Conservation (phyloP, 495 filamentous ascomycete genomes). For the Trichoderma virens region DNA sequence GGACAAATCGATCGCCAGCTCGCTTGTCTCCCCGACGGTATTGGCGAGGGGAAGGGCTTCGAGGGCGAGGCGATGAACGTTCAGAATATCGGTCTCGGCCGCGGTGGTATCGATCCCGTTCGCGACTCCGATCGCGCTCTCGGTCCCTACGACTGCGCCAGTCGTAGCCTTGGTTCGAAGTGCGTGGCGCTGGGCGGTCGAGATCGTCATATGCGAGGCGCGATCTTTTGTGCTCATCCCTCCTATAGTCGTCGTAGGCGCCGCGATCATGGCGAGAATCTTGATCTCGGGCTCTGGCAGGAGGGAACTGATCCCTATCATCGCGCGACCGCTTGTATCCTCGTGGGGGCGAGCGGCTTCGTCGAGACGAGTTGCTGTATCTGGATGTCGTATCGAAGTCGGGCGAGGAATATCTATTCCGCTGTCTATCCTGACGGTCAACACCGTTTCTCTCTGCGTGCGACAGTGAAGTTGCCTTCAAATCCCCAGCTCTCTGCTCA, state of each 20-base stretch:
- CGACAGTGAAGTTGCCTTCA: constrained; percentile 50
- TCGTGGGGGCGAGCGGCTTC: constrained; percentile 40
- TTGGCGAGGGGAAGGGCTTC: constrained; percentile 57
- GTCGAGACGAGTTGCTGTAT: constrained; percentile 48
- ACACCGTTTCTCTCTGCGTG: constrained; percentile 46
- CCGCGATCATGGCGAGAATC: constrained; percentile 53
- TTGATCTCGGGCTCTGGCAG: constrained; percentile 36
- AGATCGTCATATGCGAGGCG: constrained; percentile 54
- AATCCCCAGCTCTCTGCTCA: constrained; percentile 57
- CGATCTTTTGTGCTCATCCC: constrained; percentile 20
- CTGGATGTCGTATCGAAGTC: constrained; percentile 68
- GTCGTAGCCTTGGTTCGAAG: constrained; percentile 23
- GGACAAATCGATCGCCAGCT: constrained; percentile 28
- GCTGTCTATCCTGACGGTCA: constrained; percentile 62
- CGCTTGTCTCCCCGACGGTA: constrained; percentile 35
- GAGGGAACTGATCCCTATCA: constrained; percentile 47
- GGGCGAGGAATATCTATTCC: constrained; percentile 58
- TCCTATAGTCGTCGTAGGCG: constrained; percentile 45
- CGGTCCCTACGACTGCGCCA: constrained; percentile 15
- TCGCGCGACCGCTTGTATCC: constrained; percentile 64
- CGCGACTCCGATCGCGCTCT: constrained; percentile 20
- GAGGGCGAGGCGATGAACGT: constrained; percentile 58
- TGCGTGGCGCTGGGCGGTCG: constrained; percentile 50
- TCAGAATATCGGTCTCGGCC: constrained; percentile 38
- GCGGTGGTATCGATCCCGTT: constrained; percentile 17